A percentile compares a stretch with the other conserved stretches of the same genome.
Conservation (phyloP, 2,329 filamentous ascomycete species). For the Moelleriella libera region DNA sequence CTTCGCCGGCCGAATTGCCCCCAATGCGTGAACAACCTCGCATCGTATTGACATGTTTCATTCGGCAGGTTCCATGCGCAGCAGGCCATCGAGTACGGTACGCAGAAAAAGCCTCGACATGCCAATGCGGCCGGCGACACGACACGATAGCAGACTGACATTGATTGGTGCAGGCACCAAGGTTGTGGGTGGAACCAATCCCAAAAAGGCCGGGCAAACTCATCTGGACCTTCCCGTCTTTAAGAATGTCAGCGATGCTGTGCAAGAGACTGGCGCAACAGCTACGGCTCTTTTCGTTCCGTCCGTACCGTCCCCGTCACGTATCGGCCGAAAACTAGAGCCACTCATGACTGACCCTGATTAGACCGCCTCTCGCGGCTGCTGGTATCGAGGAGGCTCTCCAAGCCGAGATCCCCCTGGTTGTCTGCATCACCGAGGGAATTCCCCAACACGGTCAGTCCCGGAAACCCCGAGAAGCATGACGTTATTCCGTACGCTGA, state of each 20-base stretch:
- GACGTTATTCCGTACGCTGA: constrained; percentile 2
- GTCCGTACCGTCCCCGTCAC: constrained; percentile 31
- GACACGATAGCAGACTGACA: constrained; percentile 8
- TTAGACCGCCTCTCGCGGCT: constrained; percentile 76
- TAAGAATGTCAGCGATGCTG: constrained; percentile 72
- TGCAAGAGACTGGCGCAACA: constrained; percentile 79
- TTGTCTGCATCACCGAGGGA: constrained; percentile 96
- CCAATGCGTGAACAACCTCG: neutral
- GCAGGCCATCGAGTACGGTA: constrained; percentile 98
- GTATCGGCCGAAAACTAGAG: neutral
- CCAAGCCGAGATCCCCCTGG: constrained; percentile 79
- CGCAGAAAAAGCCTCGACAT: constrained; percentile 13
- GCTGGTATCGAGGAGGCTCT: constrained; percentile 95
- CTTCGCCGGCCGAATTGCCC: neutral
- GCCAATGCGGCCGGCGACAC: neutral
- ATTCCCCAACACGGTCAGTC: constrained; percentile 85
- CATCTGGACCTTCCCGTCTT: constrained; percentile 93
- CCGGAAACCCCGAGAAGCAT: neutral
- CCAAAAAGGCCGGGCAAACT: constrained; percentile 87
- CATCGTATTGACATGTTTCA: constrained; percentile 5
- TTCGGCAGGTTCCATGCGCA: constrained; percentile 76
- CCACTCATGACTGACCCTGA: constrained; percentile 19
- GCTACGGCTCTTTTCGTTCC: constrained; percentile 95
- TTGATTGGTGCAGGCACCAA: constrained; percentile 56
- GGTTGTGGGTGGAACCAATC: constrained; percentile 95